Base-by-base conservation (phyloP, 192 early-diverging fungal genomes). In the Borealophlyctis nickersoniae region DNA sequence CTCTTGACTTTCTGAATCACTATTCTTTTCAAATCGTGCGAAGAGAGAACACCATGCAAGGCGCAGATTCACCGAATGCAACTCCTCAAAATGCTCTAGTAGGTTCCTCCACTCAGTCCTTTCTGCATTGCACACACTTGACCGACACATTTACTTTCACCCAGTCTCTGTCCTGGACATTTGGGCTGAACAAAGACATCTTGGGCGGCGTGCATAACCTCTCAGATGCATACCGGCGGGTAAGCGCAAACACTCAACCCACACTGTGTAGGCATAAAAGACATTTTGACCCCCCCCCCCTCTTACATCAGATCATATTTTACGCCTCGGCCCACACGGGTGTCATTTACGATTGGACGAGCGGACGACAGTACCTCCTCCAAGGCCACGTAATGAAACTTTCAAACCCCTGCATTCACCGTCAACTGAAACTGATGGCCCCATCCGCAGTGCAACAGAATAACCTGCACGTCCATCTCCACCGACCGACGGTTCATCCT, bases 281-380 rank as follows among this genome's bases (percentile, higher is more conserved):
- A 19, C 11, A 2, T 24, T 39, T 33, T 5, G 51, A 1, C 59
- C 16, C 0, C 19, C 22, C 52, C 36, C 39, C 19, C 36, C 16
- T 9, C 13, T 13, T 60, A 22, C 28, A 22, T 28, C 33, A 84
- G 80, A 49, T 73, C 49, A 49, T 83, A 2, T 73, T 85, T 34
- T 85, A 85, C 58, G 67, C 80, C 13, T 74, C 83, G 2, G 73
- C 74, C 14, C 74, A 85, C 35, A 70, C 78, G 11, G 83, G 73
- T n/a, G 74, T 85, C 31, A 58, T 85, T 2, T 82, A 67, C 56
- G 83, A 85, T 63, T 74, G 65, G 49, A 60, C 31, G 14, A 69
- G 22, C 30, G 71, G 72, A 33, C 63, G 59, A 30, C 83, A 85
- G 65, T 66, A 80, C 33, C 63, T 83, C 3, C 66, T 85, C 13